phyloP scores from a whole-genome alignment of 73 alveolate genomes.

The Blepharisma japonicum region DNA sequence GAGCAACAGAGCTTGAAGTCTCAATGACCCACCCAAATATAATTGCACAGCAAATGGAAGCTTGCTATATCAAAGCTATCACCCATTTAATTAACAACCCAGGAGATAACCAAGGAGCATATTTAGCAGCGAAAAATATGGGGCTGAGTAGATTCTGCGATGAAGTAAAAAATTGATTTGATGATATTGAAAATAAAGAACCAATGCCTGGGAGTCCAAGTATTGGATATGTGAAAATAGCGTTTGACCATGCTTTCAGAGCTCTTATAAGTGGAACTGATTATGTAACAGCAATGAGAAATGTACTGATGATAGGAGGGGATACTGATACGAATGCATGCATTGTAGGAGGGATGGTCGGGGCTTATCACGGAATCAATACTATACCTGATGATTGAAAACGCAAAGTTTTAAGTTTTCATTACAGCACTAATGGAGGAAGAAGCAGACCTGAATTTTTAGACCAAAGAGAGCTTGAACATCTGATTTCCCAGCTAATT shows the following conservation, averaged over 20 bases:
- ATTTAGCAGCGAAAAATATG: not conserved
- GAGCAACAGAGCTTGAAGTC: not conserved
- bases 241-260: slow-evolving; percentile 27
- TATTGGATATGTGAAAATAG: slow-evolving; percentile 20
- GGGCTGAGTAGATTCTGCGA: not conserved
- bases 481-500: not conserved
- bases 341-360: slow-evolving; percentile 50
- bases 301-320: slow-evolving; percentile 36
- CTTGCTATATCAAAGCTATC: slow-evolving; percentile 24
- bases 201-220: not conserved
- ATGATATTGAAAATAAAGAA: not conserved
- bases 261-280: slow-evolving; percentile 1
- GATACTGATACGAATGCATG: slow-evolving; percentile 52
- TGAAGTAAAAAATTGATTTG: slow-evolving; percentile 11
- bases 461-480: not conserved
- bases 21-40: slow-evolving; percentile 38
- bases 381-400: not conserved
- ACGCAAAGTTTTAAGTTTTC: not conserved
- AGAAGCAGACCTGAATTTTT: slow-evolving; percentile 8
- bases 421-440: not conserved
- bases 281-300: slow-evolving; percentile 33
- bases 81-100: not conserved
- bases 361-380: slow-evolving; percentile 31
- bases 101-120: slow-evolving; percentile 23
- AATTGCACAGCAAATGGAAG: not conserved